Evolutionary conservation across 148 eudicot species (phyloP).

Genomic region (Linanthus parryae): DNA sequence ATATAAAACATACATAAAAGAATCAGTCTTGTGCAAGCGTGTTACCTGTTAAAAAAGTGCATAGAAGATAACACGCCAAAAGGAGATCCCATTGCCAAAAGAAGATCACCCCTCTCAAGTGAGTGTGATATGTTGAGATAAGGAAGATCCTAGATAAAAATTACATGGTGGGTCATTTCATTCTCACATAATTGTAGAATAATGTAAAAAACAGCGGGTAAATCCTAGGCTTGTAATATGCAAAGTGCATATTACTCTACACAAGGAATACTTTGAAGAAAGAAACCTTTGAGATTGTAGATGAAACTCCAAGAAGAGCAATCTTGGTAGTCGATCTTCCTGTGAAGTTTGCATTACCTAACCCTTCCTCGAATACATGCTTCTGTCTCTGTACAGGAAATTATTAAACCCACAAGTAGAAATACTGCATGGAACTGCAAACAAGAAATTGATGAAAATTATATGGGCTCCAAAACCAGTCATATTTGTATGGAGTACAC

Average conservation of each 20-base stretch:
- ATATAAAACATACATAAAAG: constrained; percentile 1
- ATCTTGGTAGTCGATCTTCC: constrained; percentile 53
- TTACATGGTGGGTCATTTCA: constrained; percentile 35
- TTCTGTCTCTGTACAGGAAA: constrained; percentile 26
- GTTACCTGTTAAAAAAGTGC: constrained; percentile 89
- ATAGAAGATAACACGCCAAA: constrained; percentile 86
- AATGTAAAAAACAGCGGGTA: no score
- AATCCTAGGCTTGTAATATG: neutral
- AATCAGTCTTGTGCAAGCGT: constrained; percentile 2
- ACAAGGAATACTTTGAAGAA: neutral
- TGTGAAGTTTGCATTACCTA: constrained; percentile 26
- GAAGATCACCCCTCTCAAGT: constrained; percentile 67
- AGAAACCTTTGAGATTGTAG: constrained; percentile 38
- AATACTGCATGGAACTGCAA: constrained; percentile 18
- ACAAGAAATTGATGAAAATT: no score
- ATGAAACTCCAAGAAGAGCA: constrained; percentile 57
- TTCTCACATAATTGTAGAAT: constrained; percentile 25
- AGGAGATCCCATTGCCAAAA: constrained; percentile 91
- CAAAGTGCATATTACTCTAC: neutral
- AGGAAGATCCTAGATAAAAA: constrained; percentile 54
- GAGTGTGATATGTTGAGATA: constrained; percentile 36
- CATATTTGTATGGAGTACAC: neutral
- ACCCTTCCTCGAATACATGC: constrained; percentile 15
- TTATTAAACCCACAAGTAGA: constrained; percentile 33
- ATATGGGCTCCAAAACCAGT: no score